Percentiles rank a stretch among this genome's conserved stretches.
These are phyloP conservation scores for Quercus rubra DNA, from an alignment of 306 rosid genomes.

Conservation along the genomic window DNA sequence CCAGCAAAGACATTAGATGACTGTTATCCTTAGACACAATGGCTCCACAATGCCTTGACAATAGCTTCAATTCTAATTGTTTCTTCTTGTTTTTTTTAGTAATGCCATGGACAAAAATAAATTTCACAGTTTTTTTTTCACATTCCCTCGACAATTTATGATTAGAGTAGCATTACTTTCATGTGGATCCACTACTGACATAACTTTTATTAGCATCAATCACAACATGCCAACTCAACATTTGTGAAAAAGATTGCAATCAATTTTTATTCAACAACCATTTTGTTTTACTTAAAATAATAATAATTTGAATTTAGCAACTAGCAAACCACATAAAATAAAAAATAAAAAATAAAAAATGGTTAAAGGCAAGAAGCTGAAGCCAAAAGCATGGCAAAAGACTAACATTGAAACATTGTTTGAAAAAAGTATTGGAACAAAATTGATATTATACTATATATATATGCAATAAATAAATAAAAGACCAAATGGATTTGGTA, in stretches of 20 bases:
- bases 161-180: too few species aligned
- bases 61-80: too few species aligned
- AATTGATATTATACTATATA: neutral
- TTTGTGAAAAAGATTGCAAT: neutral
- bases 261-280: neutral
- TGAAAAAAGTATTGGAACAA: neutral
- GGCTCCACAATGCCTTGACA: too few species aligned
- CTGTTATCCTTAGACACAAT: neutral
- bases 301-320: neutral
- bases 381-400: neutral
- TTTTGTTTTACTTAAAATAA: neutral
- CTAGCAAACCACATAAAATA: neutral
- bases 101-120: too few species aligned
- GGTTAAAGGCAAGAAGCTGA: neutral
- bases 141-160: too few species aligned
- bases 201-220: too few species aligned
- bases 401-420: neutral
- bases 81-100: too few species aligned
- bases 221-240: too few species aligned
- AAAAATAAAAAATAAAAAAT: neutral
- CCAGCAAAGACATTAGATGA: neutral
- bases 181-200: too few species aligned
- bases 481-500: neutral
- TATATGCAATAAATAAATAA: neutral
- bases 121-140: too few species aligned